phyloP scores from a whole-genome alignment of 1,139 yeast species.

The Spencermartinsiella ligniputridi region DNA sequence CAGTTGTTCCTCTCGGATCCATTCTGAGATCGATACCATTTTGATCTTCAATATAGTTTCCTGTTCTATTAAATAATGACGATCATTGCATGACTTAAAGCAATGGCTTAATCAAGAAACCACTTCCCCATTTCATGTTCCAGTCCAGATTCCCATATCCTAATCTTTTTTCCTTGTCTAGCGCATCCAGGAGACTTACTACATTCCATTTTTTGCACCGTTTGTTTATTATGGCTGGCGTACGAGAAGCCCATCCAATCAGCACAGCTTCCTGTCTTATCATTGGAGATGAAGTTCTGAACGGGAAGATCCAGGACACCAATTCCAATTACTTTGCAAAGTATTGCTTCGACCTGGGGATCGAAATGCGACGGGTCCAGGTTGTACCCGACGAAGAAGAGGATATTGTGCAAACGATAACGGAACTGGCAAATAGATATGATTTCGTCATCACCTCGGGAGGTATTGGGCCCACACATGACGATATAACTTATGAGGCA shows the following conservation, averaged over 20 bases:
- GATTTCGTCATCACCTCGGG: constrained; percentile 79
- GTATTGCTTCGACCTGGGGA: constrained; percentile 59
- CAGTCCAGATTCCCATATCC: too few relatives aligned
- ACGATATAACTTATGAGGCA: constrained; percentile 76
- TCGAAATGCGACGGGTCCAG: constrained; percentile 59
- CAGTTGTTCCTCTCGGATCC: too few relatives aligned
- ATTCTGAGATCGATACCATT: too few relatives aligned
- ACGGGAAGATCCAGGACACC: constrained; percentile 80
- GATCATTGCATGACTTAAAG: too few relatives aligned
- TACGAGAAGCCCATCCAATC: constrained; percentile 6
- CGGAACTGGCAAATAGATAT: constrained; percentile 45
- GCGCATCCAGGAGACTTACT: too few relatives aligned
- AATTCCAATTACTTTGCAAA: constrained; percentile 70
- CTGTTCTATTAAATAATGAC: too few relatives aligned
- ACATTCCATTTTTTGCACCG: too few relatives aligned
- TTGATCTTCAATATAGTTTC: too few relatives aligned
- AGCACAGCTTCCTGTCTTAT: constrained; percentile 45
- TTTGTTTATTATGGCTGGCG: too few relatives aligned
- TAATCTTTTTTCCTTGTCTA: too few relatives aligned
- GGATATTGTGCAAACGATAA: constrained; percentile 57
- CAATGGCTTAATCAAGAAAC: too few relatives aligned
- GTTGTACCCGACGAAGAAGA: constrained; percentile 73
- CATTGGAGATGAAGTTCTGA: constrained; percentile 84
- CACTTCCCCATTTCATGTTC: too few relatives aligned
- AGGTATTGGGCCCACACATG: constrained; percentile 85